A percentile compares a stretch with the other conserved stretches of the same genome.
phyloP scores from a whole-genome alignment of 176 grass and related monocot genomes.

The Urochloa ruziziensis region DNA sequence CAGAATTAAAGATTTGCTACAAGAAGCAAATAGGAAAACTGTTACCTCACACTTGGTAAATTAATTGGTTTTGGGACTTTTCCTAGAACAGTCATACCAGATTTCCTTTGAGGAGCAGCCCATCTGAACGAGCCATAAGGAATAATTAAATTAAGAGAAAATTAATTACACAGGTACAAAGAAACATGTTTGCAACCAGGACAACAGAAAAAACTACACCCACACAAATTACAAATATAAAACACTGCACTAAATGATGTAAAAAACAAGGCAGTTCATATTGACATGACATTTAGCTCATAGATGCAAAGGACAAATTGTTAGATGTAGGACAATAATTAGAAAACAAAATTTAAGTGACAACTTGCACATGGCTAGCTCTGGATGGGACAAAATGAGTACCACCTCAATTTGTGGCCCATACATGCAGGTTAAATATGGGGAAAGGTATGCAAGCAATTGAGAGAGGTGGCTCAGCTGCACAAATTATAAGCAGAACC shows the following conservation, averaged over 20 bases:
- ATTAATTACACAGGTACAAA: background rate
- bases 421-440: background rate
- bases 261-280: background rate
- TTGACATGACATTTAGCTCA: background rate
- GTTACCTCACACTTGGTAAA: constrained; percentile 95
- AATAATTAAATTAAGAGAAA: background rate
- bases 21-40: background rate
- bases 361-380: background rate
- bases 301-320: background rate
- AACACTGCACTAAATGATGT: background rate
- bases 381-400: background rate
- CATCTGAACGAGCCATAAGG: constrained; percentile 54
- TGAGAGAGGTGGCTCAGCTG: background rate
- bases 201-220: background rate
- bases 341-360: background rate
- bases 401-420: background rate
- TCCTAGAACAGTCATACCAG: constrained; percentile 96
- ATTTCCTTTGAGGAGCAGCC: constrained; percentile 78
- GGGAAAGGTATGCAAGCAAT: background rate
- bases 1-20: background rate
- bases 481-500: background rate
- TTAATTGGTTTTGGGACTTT: constrained; percentile 99
- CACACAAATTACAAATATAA: background rate
- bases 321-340: background rate
- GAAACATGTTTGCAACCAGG: background rate